Evolutionary conservation across 2,329 filamentous ascomycete species (phyloP), one percentile per base, ranked within the genome.

Genomic region (Aureobasidium sp.): DNA sequence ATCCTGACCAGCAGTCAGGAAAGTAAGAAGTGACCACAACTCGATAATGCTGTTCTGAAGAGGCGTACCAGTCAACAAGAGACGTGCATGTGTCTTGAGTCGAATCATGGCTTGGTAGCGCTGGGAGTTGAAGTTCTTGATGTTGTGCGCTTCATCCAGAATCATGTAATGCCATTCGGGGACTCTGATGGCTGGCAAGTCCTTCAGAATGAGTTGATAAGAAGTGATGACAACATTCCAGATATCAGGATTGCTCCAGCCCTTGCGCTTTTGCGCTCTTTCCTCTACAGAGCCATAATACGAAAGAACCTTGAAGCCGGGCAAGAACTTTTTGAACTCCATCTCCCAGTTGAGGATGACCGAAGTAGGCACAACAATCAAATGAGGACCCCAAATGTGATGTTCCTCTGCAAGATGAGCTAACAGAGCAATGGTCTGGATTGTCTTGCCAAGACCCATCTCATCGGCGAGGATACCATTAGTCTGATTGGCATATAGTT

Each of bases 301-400:
- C 0, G 92, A 94, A 63, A 99, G 80, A 62, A 99, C 96, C 73
- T 97, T 97, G 80, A 99, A 99, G 0, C 94, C 93, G 3, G 95
- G 94, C 62, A 92, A 90, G 85, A 93, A 99, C 73, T 99, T 99
- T 72, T 97, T 97, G 82, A 99, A 99, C 75, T 99, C 94, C 89
- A 97, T 97, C 74, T 99, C 95, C 94, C 94, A 99, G 72, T 99
- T 99, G 66, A 99, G 84, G 82, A 99, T 97, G 53, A 99, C 95
- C 75, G 92, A 97, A 2, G 94, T 99, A 1, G 94, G 94, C 1
- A 99, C 94, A 64, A 99, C 89, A 53, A 99, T 90, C 27, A 99
- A 79, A 78, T 99, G 94, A 0, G 94, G 91, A 0, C 95, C 94
- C 95, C 94, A 99, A 5, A 96, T 86, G 70, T 91, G 86, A 71